A percentile compares a stretch with the other conserved stretches of the same genome.
These are phyloP conservation scores for Pluteus cervinus DNA, from an alignment of 768 basidiomycete genomes.

Conservation along the genomic window DNA sequence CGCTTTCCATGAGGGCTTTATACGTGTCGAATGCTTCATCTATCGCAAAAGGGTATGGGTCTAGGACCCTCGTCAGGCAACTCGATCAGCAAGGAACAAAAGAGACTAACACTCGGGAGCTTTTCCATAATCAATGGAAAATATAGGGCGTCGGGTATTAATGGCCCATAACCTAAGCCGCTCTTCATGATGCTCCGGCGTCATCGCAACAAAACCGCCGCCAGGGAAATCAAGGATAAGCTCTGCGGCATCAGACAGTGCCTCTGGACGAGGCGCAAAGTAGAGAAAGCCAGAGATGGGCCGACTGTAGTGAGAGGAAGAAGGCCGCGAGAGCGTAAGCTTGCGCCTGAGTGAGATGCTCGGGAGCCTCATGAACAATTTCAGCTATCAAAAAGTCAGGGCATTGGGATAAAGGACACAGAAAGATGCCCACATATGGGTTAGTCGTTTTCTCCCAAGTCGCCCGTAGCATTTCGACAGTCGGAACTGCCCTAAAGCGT, in stretches of 20 bases:
- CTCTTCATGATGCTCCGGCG: slow-evolving; percentile 94
- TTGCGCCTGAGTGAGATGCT: slow-evolving; percentile 59
- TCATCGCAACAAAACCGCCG: slow-evolving; percentile 96
- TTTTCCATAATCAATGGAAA: slow-evolving; percentile 93
- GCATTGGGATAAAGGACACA: no score
- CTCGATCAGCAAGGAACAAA: no score
- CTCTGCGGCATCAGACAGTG: slow-evolving; percentile 65
- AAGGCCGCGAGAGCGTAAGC: slow-evolving; percentile 78
- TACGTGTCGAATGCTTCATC: slow-evolving; percentile 95
- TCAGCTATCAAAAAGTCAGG: no score
- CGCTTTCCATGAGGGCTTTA: slow-evolving; percentile 69
- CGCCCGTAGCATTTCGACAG: slow-evolving; percentile 90
- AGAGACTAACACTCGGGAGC: slow-evolving; percentile 79
- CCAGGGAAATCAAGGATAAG: slow-evolving; percentile 92
- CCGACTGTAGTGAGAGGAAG: slow-evolving; percentile 66
- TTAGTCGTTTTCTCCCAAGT: slow-evolving; percentile 98
- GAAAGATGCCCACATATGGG: slow-evolving; percentile 81
- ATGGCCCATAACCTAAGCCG: slow-evolving; percentile 83
- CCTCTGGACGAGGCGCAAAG: slow-evolving; percentile 63
- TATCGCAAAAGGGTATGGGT: slow-evolving; percentile 95
- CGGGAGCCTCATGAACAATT: no score
- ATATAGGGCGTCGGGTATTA: slow-evolving; percentile 68
- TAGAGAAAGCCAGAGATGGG: slow-evolving; percentile 83
- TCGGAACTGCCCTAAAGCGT: slow-evolving; percentile 86
- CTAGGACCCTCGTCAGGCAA: slow-evolving; percentile 30